Base-by-base conservation (phyloP, 192 early-diverging fungal species). In the Ambispora gerdemannii region DNA sequence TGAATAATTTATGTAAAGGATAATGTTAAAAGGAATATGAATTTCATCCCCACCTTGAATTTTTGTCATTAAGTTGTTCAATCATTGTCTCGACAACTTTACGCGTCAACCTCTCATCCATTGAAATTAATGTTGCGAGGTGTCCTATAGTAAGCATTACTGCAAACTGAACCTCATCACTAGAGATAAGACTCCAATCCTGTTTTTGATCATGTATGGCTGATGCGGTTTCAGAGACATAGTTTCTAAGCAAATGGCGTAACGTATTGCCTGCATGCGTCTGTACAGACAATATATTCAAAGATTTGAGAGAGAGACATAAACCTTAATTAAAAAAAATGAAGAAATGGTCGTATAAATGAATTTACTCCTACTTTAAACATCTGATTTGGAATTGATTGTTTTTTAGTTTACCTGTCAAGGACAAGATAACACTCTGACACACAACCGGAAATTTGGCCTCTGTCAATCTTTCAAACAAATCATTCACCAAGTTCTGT, bases 91-190 rank as follows among this genome's bases (percentile, higher is more conserved):
- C 55, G 19, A 81, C 50, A 38, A 77, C 71, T 22, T 70, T 51
- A 0, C 61, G 52, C 7, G 79, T 70, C 13, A 81, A 55, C 19
- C 75, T 78, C 61, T 81, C 80, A 49, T 81, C 73, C 24, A 76
- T 73, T 1, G 73, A 71, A 3, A 72, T 67, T 19, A 78, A 52
- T 17, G 77, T 70, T 17, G 75, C 74, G 33, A 81, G 69, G 27
- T 75, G 71, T 20, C 80, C 78, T 43, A 79, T 60, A 25, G 72
- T 71, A 6, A 78, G 70, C 17, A 77, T 63, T 3, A 76, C 70
- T 3, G 75, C 75, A 56, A 75, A 81, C 50, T 78, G 80, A 30
- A 81, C 80, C 31, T 81, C 80, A 38, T 81, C 80, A 50, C 71
- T 79, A 1, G 65, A 51, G 2, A 59, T 47, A 28, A 72, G 32